These are phyloP conservation scores for Paratrimastix pyriformis DNA, from an alignment of 78 protist species.

Conservation along the genomic window DNA sequence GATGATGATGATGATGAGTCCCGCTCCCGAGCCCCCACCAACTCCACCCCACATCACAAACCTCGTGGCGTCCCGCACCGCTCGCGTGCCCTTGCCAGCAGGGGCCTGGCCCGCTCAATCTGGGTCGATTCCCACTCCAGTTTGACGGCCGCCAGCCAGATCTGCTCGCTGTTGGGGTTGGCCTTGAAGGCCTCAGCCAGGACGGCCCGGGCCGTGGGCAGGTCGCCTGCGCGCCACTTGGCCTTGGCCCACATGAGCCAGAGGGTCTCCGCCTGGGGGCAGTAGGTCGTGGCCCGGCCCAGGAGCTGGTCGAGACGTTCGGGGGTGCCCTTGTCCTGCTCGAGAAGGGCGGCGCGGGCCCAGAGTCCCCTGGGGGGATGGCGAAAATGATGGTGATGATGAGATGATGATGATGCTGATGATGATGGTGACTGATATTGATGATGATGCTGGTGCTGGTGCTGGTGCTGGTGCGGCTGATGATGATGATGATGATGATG, in stretches of 20 bases:
- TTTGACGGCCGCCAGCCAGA: constrained; percentile 88
- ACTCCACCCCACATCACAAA: too few relatives aligned
- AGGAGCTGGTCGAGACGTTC: constrained; percentile 61
- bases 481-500: too few relatives aligned
- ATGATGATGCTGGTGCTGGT: too few relatives aligned
- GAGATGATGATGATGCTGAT: too few relatives aligned
- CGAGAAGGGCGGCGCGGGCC: constrained; percentile 66
- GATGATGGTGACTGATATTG: too few relatives aligned
- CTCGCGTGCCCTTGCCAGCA: constrained; percentile 51
- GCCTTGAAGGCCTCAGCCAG: constrained; percentile 64
- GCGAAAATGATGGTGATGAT: too few relatives aligned
- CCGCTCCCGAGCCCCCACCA: too few relatives aligned
- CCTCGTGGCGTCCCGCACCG: constrained; percentile 52
- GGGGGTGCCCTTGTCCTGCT: constrained; percentile 45
- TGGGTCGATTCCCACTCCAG: constrained; percentile 73
- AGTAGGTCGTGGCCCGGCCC: constrained; percentile 55
- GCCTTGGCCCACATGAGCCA: constrained; percentile 91
- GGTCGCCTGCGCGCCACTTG: constrained; percentile 66
- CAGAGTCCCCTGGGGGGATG: too few relatives aligned
- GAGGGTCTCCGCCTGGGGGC: constrained; percentile 75
- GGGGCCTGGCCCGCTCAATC: constrained; percentile 34
- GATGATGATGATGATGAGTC: too few relatives aligned
- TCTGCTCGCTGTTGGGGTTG: constrained; percentile 64
- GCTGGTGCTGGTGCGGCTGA: too few relatives aligned
- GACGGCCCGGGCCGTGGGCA: constrained; percentile 50